Evolutionary conservation across 129 eudicot genomes (phyloP).

Genomic region (Logfia minima): DNA sequence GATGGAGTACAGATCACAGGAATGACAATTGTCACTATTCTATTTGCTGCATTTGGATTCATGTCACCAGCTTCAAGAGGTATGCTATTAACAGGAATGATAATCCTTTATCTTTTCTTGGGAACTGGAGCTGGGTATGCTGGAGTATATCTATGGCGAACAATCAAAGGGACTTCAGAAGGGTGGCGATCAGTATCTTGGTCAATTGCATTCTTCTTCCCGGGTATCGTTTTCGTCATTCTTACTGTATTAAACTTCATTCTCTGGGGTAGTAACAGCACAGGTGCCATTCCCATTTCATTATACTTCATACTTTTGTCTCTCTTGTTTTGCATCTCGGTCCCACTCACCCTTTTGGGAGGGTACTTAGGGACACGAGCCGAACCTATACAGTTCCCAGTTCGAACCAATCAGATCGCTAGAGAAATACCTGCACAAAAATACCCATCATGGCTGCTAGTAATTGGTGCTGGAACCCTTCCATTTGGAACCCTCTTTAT

Average conservation of each 20-base stretch:
- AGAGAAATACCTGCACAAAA: slow-evolving; percentile 61
- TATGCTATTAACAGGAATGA: slow-evolving; percentile 71
- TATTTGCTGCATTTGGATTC: slow-evolving; percentile 75
- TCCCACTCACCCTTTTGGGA: slow-evolving; percentile 43
- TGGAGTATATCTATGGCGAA: slow-evolving; percentile 58
- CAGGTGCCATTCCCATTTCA: slow-evolving; percentile 45
- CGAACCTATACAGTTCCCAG: slow-evolving; percentile 40
- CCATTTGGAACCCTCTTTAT: slow-evolving; percentile 50
- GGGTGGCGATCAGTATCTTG: slow-evolving; percentile 49
- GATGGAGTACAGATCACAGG: slow-evolving; percentile 67
- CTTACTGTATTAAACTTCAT: slow-evolving; percentile 36
- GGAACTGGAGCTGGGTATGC: slow-evolving; percentile 68
- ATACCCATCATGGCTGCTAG: slow-evolving; percentile 50
- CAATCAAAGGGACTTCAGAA: slow-evolving; percentile 36
- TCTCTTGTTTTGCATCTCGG: slow-evolving; percentile 45
- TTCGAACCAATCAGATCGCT: slow-evolving; percentile 44
- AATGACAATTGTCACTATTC: slow-evolving; percentile 58
- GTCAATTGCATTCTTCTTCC: slow-evolving; percentile 46
- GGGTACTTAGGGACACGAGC: slow-evolving; percentile 47
- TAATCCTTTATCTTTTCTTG: slow-evolving; percentile 59
- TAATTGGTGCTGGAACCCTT: slow-evolving; percentile 43
- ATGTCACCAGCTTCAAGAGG: slow-evolving; percentile 82
- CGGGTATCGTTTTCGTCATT: slow-evolving; percentile 39
- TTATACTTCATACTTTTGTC: slow-evolving; percentile 35
- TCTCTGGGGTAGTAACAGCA: slow-evolving; percentile 44